These are phyloP conservation scores for Thielaviopsis musarum DNA, from an alignment of 2,329 filamentous ascomycete genomes.

Conservation along the genomic window DNA sequence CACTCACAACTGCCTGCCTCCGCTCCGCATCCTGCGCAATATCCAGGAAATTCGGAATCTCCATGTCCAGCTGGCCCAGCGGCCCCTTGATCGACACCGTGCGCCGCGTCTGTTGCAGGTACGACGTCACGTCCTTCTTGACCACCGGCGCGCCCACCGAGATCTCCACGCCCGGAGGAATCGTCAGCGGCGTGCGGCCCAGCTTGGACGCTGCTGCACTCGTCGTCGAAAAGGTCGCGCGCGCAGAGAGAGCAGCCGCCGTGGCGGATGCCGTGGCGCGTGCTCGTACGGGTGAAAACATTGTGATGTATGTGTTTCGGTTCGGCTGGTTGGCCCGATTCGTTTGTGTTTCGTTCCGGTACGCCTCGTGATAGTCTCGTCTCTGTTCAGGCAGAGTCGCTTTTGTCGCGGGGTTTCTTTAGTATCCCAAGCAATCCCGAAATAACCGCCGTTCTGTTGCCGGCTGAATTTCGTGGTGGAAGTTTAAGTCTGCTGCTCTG, in stretches of 20 bases:
- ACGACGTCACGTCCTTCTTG: slow-evolving; percentile 38
- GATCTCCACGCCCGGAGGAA: slow-evolving; percentile 73
- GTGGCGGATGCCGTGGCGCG: not conserved
- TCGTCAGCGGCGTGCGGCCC: slow-evolving; percentile 60
- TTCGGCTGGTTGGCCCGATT: too few relatives aligned
- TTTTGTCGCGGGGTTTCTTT: too few relatives aligned
- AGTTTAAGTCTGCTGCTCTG: too few relatives aligned
- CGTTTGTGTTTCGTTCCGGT: too few relatives aligned
- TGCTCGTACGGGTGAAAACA: slow-evolving; percentile 5
- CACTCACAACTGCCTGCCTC: slow-evolving; percentile 48
- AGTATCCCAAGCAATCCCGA: too few relatives aligned
- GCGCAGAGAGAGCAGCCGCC: not conserved
- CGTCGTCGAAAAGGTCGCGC: slow-evolving; percentile 50
- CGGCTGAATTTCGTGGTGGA: too few relatives aligned
- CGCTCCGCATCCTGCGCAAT: slow-evolving; percentile 49
- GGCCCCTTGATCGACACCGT: slow-evolving; percentile 67
- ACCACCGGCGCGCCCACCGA: slow-evolving; percentile 45
- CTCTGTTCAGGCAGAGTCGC: too few relatives aligned
- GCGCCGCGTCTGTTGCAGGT: slow-evolving; percentile 43
- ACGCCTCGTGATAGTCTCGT: too few relatives aligned
- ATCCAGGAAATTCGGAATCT: slow-evolving; percentile 62
- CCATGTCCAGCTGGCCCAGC: slow-evolving; percentile 59
- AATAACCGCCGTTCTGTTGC: too few relatives aligned
- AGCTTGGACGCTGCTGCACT: slow-evolving; percentile 59
- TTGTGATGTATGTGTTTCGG: not conserved